Evolutionary conservation across 2,329 filamentous ascomycete genomes (phyloP).

Genomic region (Phaeosphaeriaceae sp.): DNA sequence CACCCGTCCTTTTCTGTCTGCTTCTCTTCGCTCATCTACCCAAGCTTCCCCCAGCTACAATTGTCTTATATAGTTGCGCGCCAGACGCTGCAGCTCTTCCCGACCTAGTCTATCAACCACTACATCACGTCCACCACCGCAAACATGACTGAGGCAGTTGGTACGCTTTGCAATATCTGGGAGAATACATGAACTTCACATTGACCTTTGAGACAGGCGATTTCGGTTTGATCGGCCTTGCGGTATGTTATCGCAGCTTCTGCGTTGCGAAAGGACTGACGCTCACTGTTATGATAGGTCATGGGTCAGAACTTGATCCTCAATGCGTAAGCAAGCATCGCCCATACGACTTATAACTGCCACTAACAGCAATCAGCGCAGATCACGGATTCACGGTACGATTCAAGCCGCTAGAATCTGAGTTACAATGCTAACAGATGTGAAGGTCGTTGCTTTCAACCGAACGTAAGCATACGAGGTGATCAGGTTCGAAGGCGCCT

Average conservation of each 20-base stretch:
- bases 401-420: slow-evolving; percentile 1
- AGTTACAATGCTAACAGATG: slow-evolving; percentile 21
- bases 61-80: slow-evolving; percentile 36
- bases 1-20: slow-evolving; percentile 21
- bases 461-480: slow-evolving; percentile 65
- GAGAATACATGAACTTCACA: neutral
- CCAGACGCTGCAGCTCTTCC: slow-evolving; percentile 39
- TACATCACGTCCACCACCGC: slow-evolving; percentile 14
- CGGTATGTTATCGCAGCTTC: slow-evolving; percentile 38
- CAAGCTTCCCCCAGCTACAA: slow-evolving; percentile 26
- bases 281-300: slow-evolving; percentile 39
- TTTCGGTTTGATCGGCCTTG: slow-evolving; percentile 61
- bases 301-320: slow-evolving; percentile 64
- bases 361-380: slow-evolving; percentile 47
- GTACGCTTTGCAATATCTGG: neutral
- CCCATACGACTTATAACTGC: slow-evolving; percentile 18
- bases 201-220: slow-evolving; percentile 45
- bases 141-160: slow-evolving; percentile 49
- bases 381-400: slow-evolving; percentile 77
- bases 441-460: slow-evolving; percentile 86
- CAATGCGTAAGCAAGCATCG: slow-evolving; percentile 53
- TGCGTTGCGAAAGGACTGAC: neutral
- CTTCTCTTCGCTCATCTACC: slow-evolving; percentile 25
- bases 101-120: slow-evolving; percentile 26
- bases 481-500: neutral